These are phyloP conservation scores for Bothriochloa decipiens DNA, from an alignment of 176 grass and related monocot genomes.

Conservation along the genomic window DNA sequence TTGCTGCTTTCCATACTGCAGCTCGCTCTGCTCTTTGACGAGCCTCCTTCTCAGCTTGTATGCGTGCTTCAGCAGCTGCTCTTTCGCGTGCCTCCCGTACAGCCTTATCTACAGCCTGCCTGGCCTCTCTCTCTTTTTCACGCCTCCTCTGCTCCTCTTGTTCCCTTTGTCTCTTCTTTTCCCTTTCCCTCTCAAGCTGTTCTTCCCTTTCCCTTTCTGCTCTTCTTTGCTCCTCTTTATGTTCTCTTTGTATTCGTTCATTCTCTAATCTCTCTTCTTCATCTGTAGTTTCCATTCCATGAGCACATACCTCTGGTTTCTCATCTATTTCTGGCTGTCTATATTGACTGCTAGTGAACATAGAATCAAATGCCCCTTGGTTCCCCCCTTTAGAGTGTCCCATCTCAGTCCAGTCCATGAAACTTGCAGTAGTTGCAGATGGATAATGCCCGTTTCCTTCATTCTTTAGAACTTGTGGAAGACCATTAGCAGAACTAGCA, in stretches of 20 bases:
- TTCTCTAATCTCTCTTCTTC: slow-evolving; percentile 34
- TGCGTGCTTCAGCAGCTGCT: slow-evolving; percentile 47
- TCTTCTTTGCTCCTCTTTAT: slow-evolving; percentile 41
- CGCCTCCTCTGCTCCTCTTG: slow-evolving; percentile 43
- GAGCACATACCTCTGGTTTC: slow-evolving; percentile 21
- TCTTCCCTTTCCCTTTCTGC: slow-evolving; percentile 48
- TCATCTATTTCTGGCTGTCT: slow-evolving; percentile 32
- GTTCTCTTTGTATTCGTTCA: slow-evolving; percentile 39
- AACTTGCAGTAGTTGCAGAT: slow-evolving; percentile 38
- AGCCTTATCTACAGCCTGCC: slow-evolving; percentile 52
- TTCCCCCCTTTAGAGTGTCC: slow-evolving; percentile 34
- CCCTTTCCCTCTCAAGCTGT: slow-evolving; percentile 50
- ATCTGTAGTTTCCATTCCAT: slow-evolving; percentile 28
- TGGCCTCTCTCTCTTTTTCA: slow-evolving; percentile 50
- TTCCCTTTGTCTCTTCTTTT: slow-evolving; percentile 40
- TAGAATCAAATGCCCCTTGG: slow-evolving; percentile 26
- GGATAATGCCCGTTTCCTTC: slow-evolving; percentile 52
- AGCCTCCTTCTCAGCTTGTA: slow-evolving; percentile 53
- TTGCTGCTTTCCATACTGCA: slow-evolving; percentile 52
- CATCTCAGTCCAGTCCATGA: slow-evolving; percentile 44
- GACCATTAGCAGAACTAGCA: slow-evolving; percentile 42
- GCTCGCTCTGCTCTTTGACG: slow-evolving; percentile 46
- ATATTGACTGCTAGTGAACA: slow-evolving; percentile 34
- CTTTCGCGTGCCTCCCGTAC: slow-evolving; percentile 56
- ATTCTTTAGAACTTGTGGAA: slow-evolving; percentile 15